Evolutionary conservation across 768 basidiomycete species (phyloP).

Genomic region (Serendipita sp.): DNA sequence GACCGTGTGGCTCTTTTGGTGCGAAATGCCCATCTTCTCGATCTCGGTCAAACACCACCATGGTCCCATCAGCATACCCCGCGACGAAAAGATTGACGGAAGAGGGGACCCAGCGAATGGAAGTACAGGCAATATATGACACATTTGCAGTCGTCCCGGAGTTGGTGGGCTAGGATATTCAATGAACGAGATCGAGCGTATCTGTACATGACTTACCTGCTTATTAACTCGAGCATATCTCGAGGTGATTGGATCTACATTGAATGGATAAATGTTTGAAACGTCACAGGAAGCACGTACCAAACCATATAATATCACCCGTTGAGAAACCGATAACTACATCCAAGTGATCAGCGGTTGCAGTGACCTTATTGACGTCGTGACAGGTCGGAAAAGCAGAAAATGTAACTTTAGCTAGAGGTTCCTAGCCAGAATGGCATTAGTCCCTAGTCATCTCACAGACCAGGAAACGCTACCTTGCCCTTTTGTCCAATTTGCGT

Average conservation of each 20-base stretch:
- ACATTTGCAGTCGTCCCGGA: conserved; percentile 36
- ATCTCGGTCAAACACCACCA: conserved; percentile 82
- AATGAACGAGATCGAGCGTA: background rate
- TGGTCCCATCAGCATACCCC: conserved; percentile 77
- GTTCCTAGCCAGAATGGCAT: conserved; percentile 41
- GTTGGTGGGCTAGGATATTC: background rate
- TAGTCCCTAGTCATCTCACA: background rate
- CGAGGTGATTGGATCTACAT: conserved; percentile 57
- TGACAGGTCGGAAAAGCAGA: conserved; percentile 82
- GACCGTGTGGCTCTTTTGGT: conserved; percentile 35
- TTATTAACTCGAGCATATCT: conserved; percentile 83
- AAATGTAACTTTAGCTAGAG: conserved; percentile 72
- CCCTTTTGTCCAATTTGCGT: conserved; percentile 70
- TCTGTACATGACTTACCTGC: conserved; percentile 33
- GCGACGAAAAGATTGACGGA: conserved; percentile 71
- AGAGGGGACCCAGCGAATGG: conserved; percentile 77
- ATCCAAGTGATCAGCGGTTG: conserved; percentile 65
- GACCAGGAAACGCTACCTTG: conserved; percentile 39
- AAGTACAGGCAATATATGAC: conserved; percentile 73
- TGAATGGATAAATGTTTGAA: background rate
- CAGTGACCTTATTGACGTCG: conserved; percentile 66
- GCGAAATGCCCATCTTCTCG: conserved; percentile 71
- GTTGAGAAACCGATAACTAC: conserved; percentile 84
- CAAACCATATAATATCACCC: conserved; percentile 92
- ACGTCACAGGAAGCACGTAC: conserved; percentile 27